A percentile compares a stretch with the other conserved stretches of the same genome.
Evolutionary conservation across 768 basidiomycete species (phyloP).

Genomic region (Phanerochaete sordida): DNA sequence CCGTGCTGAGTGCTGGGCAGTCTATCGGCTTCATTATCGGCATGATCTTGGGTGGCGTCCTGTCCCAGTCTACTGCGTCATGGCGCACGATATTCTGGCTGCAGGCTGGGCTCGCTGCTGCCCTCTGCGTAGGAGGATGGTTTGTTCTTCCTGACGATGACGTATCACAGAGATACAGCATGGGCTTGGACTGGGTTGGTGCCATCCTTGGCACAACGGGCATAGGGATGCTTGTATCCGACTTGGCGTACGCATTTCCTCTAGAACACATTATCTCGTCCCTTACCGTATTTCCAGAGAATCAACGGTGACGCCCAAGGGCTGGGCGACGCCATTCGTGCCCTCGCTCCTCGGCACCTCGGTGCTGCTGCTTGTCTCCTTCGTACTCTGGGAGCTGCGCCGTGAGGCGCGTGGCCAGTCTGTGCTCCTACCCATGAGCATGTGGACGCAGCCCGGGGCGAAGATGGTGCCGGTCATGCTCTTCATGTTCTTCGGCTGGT

Average conservation of each 20-base stretch:
- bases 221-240: slow-evolving; percentile 31
- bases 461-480: slow-evolving; percentile 27
- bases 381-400: slow-evolving; percentile 28
- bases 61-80: slow-evolving; percentile 27
- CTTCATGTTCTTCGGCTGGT: slow-evolving; percentile 32
- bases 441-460: slow-evolving; percentile 28
- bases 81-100: slow-evolving; percentile 33
- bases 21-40: slow-evolving; percentile 32
- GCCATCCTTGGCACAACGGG: slow-evolving; percentile 30
- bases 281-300: not conserved
- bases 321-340: slow-evolving; percentile 32
- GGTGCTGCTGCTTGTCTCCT: slow-evolving; percentile 22
- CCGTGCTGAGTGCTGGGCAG: slow-evolving; percentile 31
- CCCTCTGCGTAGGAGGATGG: slow-evolving; percentile 26
- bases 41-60: slow-evolving; percentile 29
- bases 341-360: slow-evolving; percentile 27
- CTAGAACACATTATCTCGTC: not conserved
- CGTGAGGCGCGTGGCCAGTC: slow-evolving; percentile 25
- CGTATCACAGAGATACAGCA: slow-evolving; percentile 20
- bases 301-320: slow-evolving; percentile 27
- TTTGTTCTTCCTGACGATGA: slow-evolving; percentile 19
- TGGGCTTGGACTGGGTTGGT: slow-evolving; percentile 34
- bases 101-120: slow-evolving; percentile 28
- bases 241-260: slow-evolving; percentile 27
- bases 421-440: slow-evolving; percentile 29